Evolutionary conservation across 2,329 filamentous ascomycete genomes (phyloP), one percentile per base, ranked within the genome.

Genomic region (Fusarium pseudocircinatum): DNA sequence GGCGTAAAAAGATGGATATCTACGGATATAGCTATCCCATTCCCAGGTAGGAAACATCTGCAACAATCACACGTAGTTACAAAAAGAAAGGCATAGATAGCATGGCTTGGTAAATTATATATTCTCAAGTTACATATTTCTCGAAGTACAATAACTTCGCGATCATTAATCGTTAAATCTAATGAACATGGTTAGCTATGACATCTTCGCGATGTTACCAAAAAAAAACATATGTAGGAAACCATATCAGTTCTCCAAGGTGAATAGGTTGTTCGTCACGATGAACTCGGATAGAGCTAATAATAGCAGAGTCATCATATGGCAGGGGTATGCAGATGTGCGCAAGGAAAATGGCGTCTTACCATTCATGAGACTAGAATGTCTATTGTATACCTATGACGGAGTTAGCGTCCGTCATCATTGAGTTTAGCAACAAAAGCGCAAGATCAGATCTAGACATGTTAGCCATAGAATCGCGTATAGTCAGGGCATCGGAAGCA

Each of bases 211-310:
- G 57, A n/a, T 9, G 13, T n/a, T 60, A 42, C 37, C 50, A 70
- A 12, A 56, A 15, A 26, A 67, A n/a, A 59, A 30, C 11, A 22
- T 26, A 24, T 40, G 10, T 60, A 61, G 50, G 63, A 69, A 70
- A 74, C 74, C 74, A 78, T 72, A 80, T 89, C 87, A 89, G 87
- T 89, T 89, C 87, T 89, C 87, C 87, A 89, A 89, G 87, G 87
- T 89, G 87, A 88, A 85, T 81, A 78, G 79, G 76, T 81, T 79
- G 80, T 86, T 89, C 87, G 80, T 88, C 87, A 89, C 78, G 83
- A 83, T 85, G 82, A 86, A 87, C 83, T 89, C 87, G 84, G 67
- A 74, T 68, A 74, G 79, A 84, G 83, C 84, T 83, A 81, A 65
- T 84, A 83, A 83, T 82, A 81, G 80, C 79, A 42, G 83, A 82